phyloP scores from a whole-genome alignment of 345 rosid species.

The rapeseed (Brassica napus) region DNA sequence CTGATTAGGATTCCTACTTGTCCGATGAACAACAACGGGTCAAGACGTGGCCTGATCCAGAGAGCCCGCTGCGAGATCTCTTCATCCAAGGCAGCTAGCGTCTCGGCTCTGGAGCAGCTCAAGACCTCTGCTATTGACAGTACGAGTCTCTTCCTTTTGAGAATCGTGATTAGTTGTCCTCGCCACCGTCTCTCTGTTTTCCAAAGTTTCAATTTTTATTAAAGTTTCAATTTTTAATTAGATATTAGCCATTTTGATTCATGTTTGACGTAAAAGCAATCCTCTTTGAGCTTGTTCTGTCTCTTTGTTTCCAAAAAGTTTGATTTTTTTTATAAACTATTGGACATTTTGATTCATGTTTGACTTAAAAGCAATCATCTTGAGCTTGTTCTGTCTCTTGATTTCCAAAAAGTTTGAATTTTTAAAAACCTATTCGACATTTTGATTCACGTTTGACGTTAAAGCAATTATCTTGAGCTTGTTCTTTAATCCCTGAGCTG shows the following conservation, averaged over 20 bases:
- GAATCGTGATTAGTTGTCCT: too few species aligned
- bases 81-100: slow-evolving; percentile 41
- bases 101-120: slow-evolving; percentile 69
- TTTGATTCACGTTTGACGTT: background rate
- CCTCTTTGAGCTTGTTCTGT: background rate
- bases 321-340: too few species aligned
- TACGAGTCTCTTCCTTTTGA: slow-evolving; percentile 27
- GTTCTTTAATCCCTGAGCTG: too few species aligned
- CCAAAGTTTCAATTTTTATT: too few species aligned
- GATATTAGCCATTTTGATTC: background rate
- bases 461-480: slow-evolving; percentile 14
- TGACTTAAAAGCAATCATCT: too few species aligned
- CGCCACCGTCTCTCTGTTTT: too few species aligned
- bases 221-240: too few species aligned
- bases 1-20: slow-evolving; percentile 28
- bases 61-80: slow-evolving; percentile 48
- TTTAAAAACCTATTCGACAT: too few species aligned
- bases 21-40: slow-evolving; percentile 35
- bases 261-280: background rate
- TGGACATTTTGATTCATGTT: too few species aligned
- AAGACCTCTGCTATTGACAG: slow-evolving; percentile 60
- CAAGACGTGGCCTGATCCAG: slow-evolving; percentile 33
- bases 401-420: too few species aligned
- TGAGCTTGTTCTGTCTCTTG: too few species aligned
- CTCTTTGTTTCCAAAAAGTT: too few species aligned